These are phyloP conservation scores for Phialemoniopsis sp. DNA, from an alignment of 2,329 filamentous ascomycete genomes.

Conservation along the genomic window DNA sequence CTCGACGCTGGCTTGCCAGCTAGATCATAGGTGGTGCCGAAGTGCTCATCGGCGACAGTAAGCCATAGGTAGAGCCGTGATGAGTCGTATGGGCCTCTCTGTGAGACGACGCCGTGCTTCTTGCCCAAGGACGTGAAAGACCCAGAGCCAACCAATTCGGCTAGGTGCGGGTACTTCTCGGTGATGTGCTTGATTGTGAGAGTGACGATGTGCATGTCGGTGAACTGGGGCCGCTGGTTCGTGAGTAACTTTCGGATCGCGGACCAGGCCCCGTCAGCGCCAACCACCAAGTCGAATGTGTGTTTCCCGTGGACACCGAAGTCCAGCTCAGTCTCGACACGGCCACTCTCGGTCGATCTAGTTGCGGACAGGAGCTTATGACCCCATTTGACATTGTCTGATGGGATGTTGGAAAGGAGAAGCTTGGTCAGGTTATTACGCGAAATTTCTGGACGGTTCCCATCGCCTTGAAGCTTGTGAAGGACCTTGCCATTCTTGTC, in stretches of 20 bases:
- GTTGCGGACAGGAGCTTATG: slow-evolving; percentile 22
- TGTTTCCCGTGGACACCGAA: slow-evolving; percentile 13
- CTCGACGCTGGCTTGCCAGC: slow-evolving; percentile 3
- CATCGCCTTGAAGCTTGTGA: slow-evolving; percentile 11
- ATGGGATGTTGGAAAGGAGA: slow-evolving; percentile 21
- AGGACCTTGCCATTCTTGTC: slow-evolving; percentile 20
- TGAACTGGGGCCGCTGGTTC: slow-evolving; percentile 28
- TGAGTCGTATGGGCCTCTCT: slow-evolving; percentile 21
- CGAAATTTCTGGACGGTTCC: slow-evolving; percentile 30
- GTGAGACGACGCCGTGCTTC: slow-evolving; percentile 29
- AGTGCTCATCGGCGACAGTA: slow-evolving; percentile 15
- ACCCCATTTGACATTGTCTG: slow-evolving; percentile 30
- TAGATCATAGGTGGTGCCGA: slow-evolving; percentile 8
- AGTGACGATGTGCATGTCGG: slow-evolving; percentile 30
- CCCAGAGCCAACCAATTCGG: slow-evolving; percentile 32
- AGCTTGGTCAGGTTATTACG: slow-evolving; percentile 26
- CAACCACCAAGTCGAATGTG: slow-evolving; percentile 30
- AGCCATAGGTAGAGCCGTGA: slow-evolving; percentile 22
- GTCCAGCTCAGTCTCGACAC: slow-evolving; percentile 11
- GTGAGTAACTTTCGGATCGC: slow-evolving; percentile 29
- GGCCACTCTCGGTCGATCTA: slow-evolving; percentile 1
- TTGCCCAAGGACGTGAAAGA: slow-evolving; percentile 25
- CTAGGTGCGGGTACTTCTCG: slow-evolving; percentile 28
- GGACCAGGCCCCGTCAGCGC: slow-evolving; percentile 35
- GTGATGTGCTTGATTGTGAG: slow-evolving; percentile 26